Evolutionary conservation across 208 protist genomes (phyloP).

Genomic region (Leishmania arabica): DNA sequence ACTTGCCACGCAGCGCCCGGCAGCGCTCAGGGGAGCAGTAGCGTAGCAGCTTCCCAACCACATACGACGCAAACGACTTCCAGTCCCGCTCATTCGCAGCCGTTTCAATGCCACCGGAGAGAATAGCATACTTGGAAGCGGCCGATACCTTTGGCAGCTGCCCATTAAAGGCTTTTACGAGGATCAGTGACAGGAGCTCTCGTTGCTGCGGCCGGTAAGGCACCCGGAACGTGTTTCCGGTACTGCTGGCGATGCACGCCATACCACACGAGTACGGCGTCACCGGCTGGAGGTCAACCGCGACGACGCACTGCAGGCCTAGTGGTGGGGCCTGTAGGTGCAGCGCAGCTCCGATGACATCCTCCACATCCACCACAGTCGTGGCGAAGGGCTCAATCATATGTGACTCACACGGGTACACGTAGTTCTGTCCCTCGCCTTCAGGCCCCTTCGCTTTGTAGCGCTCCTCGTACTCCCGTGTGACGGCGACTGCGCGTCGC

Average conservation of each 20-base stretch:
- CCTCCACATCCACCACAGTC: constrained; percentile 63
- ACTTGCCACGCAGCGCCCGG: constrained; percentile 40
- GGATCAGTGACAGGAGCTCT: constrained; percentile 48
- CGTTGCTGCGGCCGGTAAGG: constrained; percentile 80
- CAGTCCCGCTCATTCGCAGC: constrained; percentile 72
- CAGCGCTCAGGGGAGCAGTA: constrained; percentile 39
- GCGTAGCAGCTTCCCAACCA: constrained; percentile 66
- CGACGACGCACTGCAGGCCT: constrained; percentile 78
- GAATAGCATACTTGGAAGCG: constrained; percentile 68
- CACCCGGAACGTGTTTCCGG: constrained; percentile 72
- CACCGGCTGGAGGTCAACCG: constrained; percentile 80
- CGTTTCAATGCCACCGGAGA: constrained; percentile 83
- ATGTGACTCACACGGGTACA: constrained; percentile 63
- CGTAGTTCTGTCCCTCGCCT: constrained; percentile 41
- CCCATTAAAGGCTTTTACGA: constrained; percentile 79
- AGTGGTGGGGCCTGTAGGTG: constrained; percentile 50
- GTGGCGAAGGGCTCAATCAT: constrained; percentile 76
- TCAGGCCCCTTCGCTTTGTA: constrained; percentile 43
- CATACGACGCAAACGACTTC: constrained; percentile 84
- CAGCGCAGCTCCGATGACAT: constrained; percentile 63
- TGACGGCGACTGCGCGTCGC: constrained; percentile 52
- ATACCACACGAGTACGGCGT: constrained; percentile 66
- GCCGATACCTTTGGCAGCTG: constrained; percentile 60
- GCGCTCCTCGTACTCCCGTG: constrained; percentile 63
- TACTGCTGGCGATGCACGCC: constrained; percentile 81